These are phyloP conservation scores for Phytophthora cajani DNA, from an alignment of 352 stramenopile species.

Conservation along the genomic window DNA sequence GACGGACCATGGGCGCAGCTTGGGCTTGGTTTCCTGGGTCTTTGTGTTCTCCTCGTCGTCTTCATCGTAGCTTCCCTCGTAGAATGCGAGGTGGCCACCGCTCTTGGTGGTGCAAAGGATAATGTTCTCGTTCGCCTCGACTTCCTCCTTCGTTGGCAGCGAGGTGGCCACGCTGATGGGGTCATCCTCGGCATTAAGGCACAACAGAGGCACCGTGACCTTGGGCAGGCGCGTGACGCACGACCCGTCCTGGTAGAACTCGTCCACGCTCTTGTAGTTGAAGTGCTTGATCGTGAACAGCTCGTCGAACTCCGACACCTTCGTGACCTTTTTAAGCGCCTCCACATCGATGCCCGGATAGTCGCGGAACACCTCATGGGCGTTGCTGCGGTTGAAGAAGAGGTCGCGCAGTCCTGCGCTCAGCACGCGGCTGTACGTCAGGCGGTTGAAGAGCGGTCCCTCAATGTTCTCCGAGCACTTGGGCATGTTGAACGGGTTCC, in stretches of 20 bases:
- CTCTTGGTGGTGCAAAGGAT: slow-evolving; percentile 54
- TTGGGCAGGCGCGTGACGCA: slow-evolving; percentile 42
- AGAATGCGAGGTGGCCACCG: slow-evolving; percentile 61
- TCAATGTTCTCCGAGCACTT: slow-evolving; percentile 55
- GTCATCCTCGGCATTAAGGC: slow-evolving; percentile 59
- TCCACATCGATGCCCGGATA: slow-evolving; percentile 56
- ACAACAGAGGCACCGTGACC: slow-evolving; percentile 54
- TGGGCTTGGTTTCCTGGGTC: slow-evolving; percentile 11
- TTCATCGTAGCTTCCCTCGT: slow-evolving; percentile 33
- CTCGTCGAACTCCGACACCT: slow-evolving; percentile 71
- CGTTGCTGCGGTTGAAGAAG: slow-evolving; percentile 75
- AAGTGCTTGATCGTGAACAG: slow-evolving; percentile 65
- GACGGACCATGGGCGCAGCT: slow-evolving; percentile 43
- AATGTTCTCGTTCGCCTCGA: slow-evolving; percentile 53
- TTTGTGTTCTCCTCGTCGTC: not conserved
- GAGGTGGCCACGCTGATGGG: slow-evolving; percentile 50
- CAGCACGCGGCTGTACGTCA: slow-evolving; percentile 63
- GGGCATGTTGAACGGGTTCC: slow-evolving; percentile 74
- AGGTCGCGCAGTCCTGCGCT: slow-evolving; percentile 55
- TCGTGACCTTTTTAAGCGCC: slow-evolving; percentile 39
- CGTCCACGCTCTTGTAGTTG: slow-evolving; percentile 51
- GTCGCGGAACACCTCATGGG: slow-evolving; percentile 58
- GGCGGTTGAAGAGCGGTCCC: slow-evolving; percentile 54
- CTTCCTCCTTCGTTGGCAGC: slow-evolving; percentile 32
- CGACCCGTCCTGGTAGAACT: slow-evolving; percentile 57